Evolutionary conservation across 139 green algal species (phyloP), one percentile per base, ranked within the genome.

Genomic region (Chlamydomonas eustigma): DNA sequence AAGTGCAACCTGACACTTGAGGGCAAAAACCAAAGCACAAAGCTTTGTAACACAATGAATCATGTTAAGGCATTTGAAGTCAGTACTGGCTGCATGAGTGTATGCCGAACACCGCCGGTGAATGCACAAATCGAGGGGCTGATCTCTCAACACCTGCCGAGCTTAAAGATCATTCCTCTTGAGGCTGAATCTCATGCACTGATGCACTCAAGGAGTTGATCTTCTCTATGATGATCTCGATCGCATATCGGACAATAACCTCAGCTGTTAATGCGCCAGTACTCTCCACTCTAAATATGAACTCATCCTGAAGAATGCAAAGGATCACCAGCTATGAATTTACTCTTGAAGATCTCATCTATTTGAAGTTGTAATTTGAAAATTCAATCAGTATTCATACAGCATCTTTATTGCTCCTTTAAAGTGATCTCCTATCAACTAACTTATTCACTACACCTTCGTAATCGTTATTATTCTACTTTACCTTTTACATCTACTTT

Each of bases 261-360:
- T 90, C 81, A 2, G 88, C 70, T 12, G 37, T 58, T 68, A 96
- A 79, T 38, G 84, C 90, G 1, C 94, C 94, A 25, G 92, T 97
- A 35, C 83, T 81, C 84, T 98, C 94, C 63, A 98, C 84, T 39
- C 76, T 90, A 81, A 97, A 98, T 35, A 97, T 86, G 70, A 97
- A 97, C 25, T 78, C 77, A 77, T 97, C 93, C 83, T 91, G 78
- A 12, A 58, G 44, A n/a, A n/a, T n/a, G n/a, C n/a, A n/a, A n/a
- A n/a, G n/a, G n/a, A n/a, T n/a, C n/a, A n/a, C n/a, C n/a, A n/a
- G n/a, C n/a, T n/a, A n/a, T n/a, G n/a, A n/a, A n/a, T n/a, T n/a
- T n/a, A n/a, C n/a, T n/a, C n/a, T n/a, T n/a, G n/a, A n/a, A n/a
- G n/a, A n/a, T n/a, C n/a, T n/a, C n/a, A n/a, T n/a, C n/a, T n/a